Evolutionary conservation across 257 asterid genomes (phyloP).

Genomic region (Lycium ferocissimum): DNA sequence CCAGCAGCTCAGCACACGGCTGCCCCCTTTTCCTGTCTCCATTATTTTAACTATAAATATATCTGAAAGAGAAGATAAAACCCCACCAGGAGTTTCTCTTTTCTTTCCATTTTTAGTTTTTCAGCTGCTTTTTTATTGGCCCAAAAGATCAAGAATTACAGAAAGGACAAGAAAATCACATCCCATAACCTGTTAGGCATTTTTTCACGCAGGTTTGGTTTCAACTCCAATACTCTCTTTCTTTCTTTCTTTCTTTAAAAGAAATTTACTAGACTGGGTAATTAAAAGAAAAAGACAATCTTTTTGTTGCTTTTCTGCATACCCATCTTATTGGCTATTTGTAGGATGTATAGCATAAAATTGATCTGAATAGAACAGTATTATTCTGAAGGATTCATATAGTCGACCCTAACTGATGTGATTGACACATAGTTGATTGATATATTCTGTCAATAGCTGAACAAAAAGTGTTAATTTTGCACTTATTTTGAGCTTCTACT

Average conservation of each 20-base stretch:
- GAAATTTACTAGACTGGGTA: not conserved
- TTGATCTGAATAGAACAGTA: not conserved
- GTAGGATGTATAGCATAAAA: not conserved
- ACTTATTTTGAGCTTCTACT: not conserved
- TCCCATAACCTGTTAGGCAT: not conserved
- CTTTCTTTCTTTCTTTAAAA: not conserved
- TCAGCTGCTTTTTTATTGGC: not conserved
- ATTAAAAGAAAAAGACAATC: not conserved
- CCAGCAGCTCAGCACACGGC: constrained; percentile 1
- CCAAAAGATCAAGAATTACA: not conserved
- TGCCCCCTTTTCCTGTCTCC: not conserved
- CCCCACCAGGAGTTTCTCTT: not conserved
- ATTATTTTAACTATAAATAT: not conserved
- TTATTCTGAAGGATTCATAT: not conserved
- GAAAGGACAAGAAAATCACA: not conserved
- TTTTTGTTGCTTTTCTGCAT: not conserved
- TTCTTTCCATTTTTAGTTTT: not conserved
- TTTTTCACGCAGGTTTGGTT: not conserved
- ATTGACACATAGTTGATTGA: not conserved
- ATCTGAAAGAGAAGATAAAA: not conserved
- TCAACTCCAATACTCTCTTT: not conserved
- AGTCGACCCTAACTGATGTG: not conserved
- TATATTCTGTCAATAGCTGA: not conserved
- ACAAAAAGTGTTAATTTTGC: not conserved
- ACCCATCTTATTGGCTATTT: not conserved